Evolutionary conservation across 257 asterid genomes (phyloP), one percentile per base, ranked within the genome.

Genomic region (Buddleja alternifolia): DNA sequence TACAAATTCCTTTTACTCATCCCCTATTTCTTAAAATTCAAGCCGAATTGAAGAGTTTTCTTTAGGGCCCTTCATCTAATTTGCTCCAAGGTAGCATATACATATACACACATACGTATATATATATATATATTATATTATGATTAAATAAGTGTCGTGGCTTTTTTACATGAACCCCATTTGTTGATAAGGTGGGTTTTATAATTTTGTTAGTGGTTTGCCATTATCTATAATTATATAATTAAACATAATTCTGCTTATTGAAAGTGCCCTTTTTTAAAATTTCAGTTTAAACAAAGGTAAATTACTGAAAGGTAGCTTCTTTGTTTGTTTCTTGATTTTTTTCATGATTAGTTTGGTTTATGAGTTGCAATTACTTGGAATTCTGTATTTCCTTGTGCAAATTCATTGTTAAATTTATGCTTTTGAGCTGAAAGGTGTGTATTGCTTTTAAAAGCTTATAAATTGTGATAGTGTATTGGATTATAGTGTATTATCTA

Each of bases 11-110:
- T n/a, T n/a, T n/a, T n/a, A n/a, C 47, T 10, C 47, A 29, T 29
- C 34, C n/a, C n/a, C n/a, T 29, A 5, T 29, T 29, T 29, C 34
- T 29, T 29, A 29, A 29, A 29, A 29, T 5, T 17, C 48, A 7
- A 25, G 50, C 63, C 56, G 40, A 72, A 32, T 23, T 60, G 46
- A 19, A 16, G 25, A 0, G 5, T 23, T 46, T 42, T 32, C 39
- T 37, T 50, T 37, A 41, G 21, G 10, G 20, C 47, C 63, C 10
- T 48, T 24, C 24, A 17, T 46, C 51, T 23, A 8, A 34, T 59
- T 36, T 67, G 44, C 56, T 56, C 10, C 20, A 57, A 63, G 73
- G 70, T 78, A 42, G 25, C 46, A 63, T 59, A 9, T 39, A n/a
- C n/a, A n/a, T n/a, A n/a, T n/a, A n/a, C n/a, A n/a, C n/a, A n/a